phyloP scores from a whole-genome alignment of 139 green algal species.

The Asterochloris erici region DNA sequence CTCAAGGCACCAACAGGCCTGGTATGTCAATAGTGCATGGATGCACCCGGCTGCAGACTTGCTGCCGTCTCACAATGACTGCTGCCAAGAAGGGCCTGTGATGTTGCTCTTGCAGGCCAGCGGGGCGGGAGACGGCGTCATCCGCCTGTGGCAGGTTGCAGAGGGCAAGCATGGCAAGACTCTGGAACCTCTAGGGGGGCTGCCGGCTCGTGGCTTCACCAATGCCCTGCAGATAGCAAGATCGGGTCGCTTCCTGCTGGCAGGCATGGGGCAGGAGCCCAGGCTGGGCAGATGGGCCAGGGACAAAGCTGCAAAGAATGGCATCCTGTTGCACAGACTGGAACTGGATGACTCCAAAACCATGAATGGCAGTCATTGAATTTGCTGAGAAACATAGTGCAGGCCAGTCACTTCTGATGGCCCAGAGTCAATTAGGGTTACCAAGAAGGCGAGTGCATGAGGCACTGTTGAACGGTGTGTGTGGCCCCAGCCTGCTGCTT shows the following conservation, averaged over 20 bases:
- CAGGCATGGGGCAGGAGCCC: slow-evolving; percentile 89
- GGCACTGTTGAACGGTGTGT: too few species aligned
- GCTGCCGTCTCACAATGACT: too few species aligned
- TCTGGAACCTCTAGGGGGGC: slow-evolving; percentile 44
- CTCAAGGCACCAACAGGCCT: too few species aligned
- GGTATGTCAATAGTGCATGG: too few species aligned
- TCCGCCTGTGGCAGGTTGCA: slow-evolving; percentile 80
- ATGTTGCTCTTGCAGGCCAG: slow-evolving; percentile 39
- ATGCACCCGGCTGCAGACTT: too few species aligned
- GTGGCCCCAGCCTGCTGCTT: too few species aligned
- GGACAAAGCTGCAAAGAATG: slow-evolving; percentile 69
- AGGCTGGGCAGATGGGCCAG: slow-evolving; percentile 85
- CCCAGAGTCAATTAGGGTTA: too few species aligned
- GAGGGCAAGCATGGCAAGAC: slow-evolving; percentile 19
- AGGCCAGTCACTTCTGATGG: too few species aligned
- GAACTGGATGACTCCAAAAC: neutral
- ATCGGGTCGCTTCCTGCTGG: slow-evolving; percentile 72
- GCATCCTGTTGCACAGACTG: slow-evolving; percentile 78
- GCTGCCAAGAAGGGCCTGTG: neutral
- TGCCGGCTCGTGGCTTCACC: slow-evolving; percentile 84
- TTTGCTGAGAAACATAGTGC: too few species aligned
- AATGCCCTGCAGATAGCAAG: slow-evolving; percentile 79
- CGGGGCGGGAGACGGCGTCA: slow-evolving; percentile 81
- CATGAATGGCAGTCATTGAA: too few species aligned
- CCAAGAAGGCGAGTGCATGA: too few species aligned